A percentile compares a stretch with the other conserved stretches of the same genome.
Conservation (phyloP, 331 rosid species). For the Rosa hybrid region DNA sequence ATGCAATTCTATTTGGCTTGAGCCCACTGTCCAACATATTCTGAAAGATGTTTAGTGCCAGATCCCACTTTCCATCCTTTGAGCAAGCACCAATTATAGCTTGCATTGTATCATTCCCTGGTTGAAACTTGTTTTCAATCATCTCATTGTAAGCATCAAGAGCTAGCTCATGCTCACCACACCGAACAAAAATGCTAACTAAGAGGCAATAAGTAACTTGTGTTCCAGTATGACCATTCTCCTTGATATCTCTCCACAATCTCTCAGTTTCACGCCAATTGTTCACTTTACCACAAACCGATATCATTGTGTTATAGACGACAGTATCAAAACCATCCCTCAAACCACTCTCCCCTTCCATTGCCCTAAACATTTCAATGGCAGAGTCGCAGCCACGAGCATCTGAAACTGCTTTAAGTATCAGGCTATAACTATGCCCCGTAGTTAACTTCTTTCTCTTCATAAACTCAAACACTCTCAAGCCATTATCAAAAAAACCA, state of each 20-base stretch:
- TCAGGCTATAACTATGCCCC: conserved; percentile 74
- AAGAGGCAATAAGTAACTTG: conserved; percentile 60
- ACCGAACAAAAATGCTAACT: conserved; percentile 60
- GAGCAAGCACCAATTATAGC: conserved; percentile 62
- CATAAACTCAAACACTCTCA: conserved; percentile 56
- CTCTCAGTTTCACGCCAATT: conserved; percentile 78
- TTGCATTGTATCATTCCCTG: conserved; percentile 59
- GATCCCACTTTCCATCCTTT: conserved; percentile 80
- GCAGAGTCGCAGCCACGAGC: conserved; percentile 52
- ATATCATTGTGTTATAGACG: conserved; percentile 83
- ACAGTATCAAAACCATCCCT: conserved; percentile 59
- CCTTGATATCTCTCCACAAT: conserved; percentile 72
- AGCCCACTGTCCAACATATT: conserved; percentile 53
- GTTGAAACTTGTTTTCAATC: conserved; percentile 64
- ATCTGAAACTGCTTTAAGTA: conserved; percentile 64
- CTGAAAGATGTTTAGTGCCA: conserved; percentile 54
- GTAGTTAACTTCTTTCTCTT: conserved; percentile 51
- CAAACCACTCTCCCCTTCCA: conserved; percentile 44
- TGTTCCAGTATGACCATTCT: conserved; percentile 48
- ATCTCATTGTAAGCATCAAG: conserved; percentile 73
- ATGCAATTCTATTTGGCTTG: conserved; percentile 60
- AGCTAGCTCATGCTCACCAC: conserved; percentile 70
- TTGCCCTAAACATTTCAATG: conserved; percentile 47
- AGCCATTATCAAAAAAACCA: conserved; percentile 53
- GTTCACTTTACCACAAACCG: conserved; percentile 58